phyloP scores from a whole-genome alignment of 345 rosid genomes.

The Gossypium sturtianum region DNA sequence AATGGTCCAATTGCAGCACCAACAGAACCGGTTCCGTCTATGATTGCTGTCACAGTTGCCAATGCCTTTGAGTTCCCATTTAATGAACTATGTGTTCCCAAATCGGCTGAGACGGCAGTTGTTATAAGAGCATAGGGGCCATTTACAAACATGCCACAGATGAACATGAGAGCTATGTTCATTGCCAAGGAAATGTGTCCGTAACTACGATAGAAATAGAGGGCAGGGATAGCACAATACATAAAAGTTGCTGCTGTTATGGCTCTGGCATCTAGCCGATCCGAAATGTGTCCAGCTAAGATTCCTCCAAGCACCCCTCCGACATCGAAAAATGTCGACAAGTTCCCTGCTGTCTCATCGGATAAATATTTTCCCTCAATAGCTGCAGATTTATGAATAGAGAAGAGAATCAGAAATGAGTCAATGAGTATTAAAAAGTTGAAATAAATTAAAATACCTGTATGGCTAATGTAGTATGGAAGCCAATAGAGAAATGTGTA shows the following conservation, averaged over 20 bases:
- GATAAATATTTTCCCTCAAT: slow-evolving; percentile 80
- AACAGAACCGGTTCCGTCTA: slow-evolving; percentile 92
- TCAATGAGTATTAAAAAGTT: not conserved
- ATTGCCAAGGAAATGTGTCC: slow-evolving; percentile 66
- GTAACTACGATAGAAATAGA: slow-evolving; percentile 73
- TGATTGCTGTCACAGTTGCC: slow-evolving; percentile 95
- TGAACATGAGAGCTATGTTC: slow-evolving; percentile 65
- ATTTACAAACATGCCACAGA: slow-evolving; percentile 84
- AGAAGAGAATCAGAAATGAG: slow-evolving; percentile 8
- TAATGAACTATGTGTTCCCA: slow-evolving; percentile 86
- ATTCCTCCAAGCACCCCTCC: slow-evolving; percentile 97
- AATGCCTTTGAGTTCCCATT: slow-evolving; percentile 82
- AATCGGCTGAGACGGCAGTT: slow-evolving; percentile 90
- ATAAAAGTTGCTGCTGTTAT: slow-evolving; percentile 90
- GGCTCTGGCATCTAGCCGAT: slow-evolving; percentile 71
- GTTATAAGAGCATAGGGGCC: slow-evolving; percentile 96
- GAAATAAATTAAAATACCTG: slow-evolving; percentile 41
- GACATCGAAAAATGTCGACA: slow-evolving; percentile 83
- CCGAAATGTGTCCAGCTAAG: slow-evolving; percentile 88
- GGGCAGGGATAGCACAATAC: slow-evolving; percentile 88
- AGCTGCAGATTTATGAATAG: slow-evolving; percentile 37
- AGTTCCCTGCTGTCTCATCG: slow-evolving; percentile 62
- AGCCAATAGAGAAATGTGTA: slow-evolving; percentile 99
- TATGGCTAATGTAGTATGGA: slow-evolving; percentile 90
- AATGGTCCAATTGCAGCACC: slow-evolving; percentile 98